phyloP scores from a whole-genome alignment of 164 flowering plant genomes.

The Chimonanthus praecox region DNA sequence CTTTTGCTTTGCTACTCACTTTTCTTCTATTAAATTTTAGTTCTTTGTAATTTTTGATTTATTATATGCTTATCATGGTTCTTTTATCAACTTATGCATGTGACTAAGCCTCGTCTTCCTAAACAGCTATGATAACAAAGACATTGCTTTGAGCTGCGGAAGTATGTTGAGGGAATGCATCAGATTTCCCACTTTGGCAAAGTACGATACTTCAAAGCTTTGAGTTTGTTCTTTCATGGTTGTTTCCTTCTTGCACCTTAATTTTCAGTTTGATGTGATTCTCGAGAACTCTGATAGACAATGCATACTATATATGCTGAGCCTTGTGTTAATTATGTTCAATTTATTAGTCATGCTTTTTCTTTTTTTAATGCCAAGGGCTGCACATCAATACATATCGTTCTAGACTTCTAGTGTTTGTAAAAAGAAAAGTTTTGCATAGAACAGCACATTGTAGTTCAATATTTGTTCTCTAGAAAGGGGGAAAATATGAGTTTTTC shows the following conservation, averaged over 20 bases:
- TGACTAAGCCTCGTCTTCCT: conserved; percentile 1
- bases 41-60: background rate
- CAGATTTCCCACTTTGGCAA: conserved; percentile 73
- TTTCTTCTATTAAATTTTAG: background rate
- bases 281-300: background rate
- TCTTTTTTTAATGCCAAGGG: background rate
- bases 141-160: conserved; percentile 86
- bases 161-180: conserved; percentile 94
- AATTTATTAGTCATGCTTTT: background rate
- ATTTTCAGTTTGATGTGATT: background rate
- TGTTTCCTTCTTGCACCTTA: background rate
- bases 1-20: background rate
- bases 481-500: too few relatives aligned
- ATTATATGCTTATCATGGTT: background rate
- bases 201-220: conserved; percentile 46
- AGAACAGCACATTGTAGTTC: too few relatives aligned
- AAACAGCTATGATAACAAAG: conserved; percentile 92
- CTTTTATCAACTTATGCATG: background rate
- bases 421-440: background rate
- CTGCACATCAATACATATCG: background rate
- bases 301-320: background rate
- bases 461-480: too few relatives aligned
- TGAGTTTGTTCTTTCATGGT: background rate
- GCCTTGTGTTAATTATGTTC: background rate
- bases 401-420: background rate